phyloP scores from a whole-genome alignment of 2,329 filamentous ascomycete species.

The Fusarium sublunatum region DNA sequence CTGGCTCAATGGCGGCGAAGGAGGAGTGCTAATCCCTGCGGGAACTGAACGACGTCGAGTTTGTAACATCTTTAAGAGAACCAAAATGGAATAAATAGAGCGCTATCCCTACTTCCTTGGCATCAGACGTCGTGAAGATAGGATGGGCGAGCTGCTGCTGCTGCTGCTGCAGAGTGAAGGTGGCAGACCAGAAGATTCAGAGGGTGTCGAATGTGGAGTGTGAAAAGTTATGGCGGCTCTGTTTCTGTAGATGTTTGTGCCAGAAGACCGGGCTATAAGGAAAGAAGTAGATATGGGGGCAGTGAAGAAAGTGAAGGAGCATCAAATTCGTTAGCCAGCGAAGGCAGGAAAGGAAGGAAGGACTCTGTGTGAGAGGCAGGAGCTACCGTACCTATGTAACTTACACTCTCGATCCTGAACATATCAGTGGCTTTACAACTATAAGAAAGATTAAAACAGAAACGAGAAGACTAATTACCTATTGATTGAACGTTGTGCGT shows the following conservation, averaged over 20 bases:
- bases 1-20: conserved; percentile 14
- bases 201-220: background rate
- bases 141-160: background rate
- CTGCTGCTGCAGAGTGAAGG: background rate
- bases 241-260: background rate
- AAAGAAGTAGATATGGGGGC: background rate
- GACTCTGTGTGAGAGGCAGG: background rate
- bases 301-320: background rate
- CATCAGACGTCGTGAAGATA: background rate
- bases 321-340: background rate
- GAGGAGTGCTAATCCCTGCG: background rate
- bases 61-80: conserved; percentile 15
- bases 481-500: too few relatives aligned
- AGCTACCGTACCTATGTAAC: background rate
- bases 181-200: background rate
- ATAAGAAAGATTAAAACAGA: background rate
- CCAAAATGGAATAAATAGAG: background rate
- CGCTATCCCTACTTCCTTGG: background rate
- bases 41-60: conserved; percentile 35
- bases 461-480: too few relatives aligned
- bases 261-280: background rate
- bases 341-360: background rate
- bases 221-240: background rate
- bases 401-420: background rate
- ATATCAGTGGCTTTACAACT: background rate